Percentiles rank a stretch among this genome's conserved stretches.
Conservation (phyloP, 2,329 filamentous ascomycete genomes). For the Aspergillus eucalypticola region DNA sequence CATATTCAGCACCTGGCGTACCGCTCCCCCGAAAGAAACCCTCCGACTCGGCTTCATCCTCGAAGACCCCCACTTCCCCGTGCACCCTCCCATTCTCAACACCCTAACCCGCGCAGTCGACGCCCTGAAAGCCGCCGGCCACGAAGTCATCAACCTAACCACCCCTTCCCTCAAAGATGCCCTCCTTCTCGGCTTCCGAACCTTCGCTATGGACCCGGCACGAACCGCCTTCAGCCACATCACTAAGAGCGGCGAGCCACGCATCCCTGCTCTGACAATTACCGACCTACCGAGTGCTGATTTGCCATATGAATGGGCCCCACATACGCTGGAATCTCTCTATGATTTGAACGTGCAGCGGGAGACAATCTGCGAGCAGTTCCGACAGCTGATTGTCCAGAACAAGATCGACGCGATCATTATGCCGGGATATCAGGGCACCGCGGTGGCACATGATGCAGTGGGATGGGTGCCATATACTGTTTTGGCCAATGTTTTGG, state of each 20-base stretch:
- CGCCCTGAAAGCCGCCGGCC: neutral
- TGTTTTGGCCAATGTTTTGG: neutral
- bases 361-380: neutral
- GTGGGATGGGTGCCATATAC: neutral
- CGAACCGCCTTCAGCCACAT: neutral
- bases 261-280: neutral
- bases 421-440: neutral
- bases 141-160: neutral
- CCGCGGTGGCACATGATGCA: neutral
- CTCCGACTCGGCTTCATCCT: conserved; percentile 3
- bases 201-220: neutral
- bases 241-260: neutral
- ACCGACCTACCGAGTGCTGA: neutral
- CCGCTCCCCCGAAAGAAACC: neutral
- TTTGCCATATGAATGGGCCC: neutral
- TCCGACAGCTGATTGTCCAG: neutral
- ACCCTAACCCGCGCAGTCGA: neutral
- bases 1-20: conserved; percentile 1
- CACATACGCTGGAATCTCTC: neutral
- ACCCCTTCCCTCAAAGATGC: neutral
- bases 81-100: conserved; percentile 2
- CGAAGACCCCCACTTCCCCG: conserved; percentile 5
- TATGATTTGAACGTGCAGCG: neutral
- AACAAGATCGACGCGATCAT: neutral
- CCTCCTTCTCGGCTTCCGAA: neutral